Percentiles rank a stretch among this genome's conserved stretches.
Conservation (phyloP, 2,329 filamentous ascomycete species). For the Arachnopeziza araneosa region DNA sequence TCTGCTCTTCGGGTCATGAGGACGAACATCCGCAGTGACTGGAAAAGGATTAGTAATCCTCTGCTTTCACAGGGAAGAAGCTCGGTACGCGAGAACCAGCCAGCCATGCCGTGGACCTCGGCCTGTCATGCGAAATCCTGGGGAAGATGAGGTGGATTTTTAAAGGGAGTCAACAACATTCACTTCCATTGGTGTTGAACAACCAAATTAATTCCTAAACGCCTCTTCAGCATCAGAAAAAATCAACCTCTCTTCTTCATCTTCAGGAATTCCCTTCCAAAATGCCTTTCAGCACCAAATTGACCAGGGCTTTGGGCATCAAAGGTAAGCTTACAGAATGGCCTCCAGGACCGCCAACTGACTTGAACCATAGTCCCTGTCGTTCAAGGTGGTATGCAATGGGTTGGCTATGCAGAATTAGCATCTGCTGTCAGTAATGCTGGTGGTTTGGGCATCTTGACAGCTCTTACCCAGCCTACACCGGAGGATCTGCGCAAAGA, state of each 20-base stretch:
- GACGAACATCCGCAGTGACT: not conserved
- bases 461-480: conserved; percentile 85
- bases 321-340: conserved; percentile 19
- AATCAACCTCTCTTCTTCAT: not conserved
- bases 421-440: conserved; percentile 73
- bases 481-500: conserved; percentile 90
- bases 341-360: conserved; percentile 4
- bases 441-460: conserved; percentile 78
- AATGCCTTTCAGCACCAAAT: conserved; percentile 36
- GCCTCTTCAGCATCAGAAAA: not conserved
- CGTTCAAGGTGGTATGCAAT: conserved; percentile 84
- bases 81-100: not conserved
- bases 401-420: conserved; percentile 75
- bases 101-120: not conserved
- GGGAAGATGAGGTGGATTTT: not conserved
- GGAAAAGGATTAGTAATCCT: not conserved
- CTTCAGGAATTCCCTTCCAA: conserved; percentile 1
- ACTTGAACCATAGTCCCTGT: conserved; percentile 56
- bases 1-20: not conserved
- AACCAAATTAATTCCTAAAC: not conserved
- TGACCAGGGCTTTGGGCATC: conserved; percentile 39
- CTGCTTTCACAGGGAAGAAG: not conserved
- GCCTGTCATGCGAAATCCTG: not conserved
- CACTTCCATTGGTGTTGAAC: not conserved
- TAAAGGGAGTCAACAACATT: not conserved